Base-by-base conservation (phyloP, 2,329 filamentous ascomycete species). In the Fusarium aywerte region DNA sequence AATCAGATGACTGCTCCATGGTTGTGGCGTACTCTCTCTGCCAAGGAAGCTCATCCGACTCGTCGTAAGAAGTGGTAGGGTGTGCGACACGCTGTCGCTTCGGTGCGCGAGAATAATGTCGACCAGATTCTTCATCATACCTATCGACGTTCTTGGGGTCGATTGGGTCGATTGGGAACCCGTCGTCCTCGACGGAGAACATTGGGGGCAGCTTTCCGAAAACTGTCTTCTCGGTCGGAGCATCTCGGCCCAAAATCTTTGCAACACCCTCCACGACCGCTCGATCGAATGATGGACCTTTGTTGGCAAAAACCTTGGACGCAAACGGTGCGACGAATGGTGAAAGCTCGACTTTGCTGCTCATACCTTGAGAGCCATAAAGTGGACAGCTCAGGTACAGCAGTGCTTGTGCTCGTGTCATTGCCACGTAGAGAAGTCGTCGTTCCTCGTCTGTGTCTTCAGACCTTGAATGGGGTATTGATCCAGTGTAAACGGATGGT, bases 391-490 rank as follows among this genome's bases (percentile, higher is more conserved):
- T 97, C 54, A 98, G 82, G 72, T 97, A 97, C 2, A 99, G 81
- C 29, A 98, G 79, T 1, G 88, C 90, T 76, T 98, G 90, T 8
- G 96, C 95, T 75, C 95, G 85, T 4, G 95, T 99, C 94, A 99
- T 98, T 27, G 94, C 95, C 15, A 99, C 96, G 73, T 98, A 99
- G 0, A 99, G 83, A 43, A 99, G 80, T 27, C 95, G 85, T 60
- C 96, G 85, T 76, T 99, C 95, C 77, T 99, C 95, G 57, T 95
- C 90, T 4, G 85, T 83, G 74, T 98, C 92, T 43, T 97, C 94
- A 2, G 93, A 87, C 69, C 94, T 86, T 3, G 90, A 90, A 76
- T 98, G 95, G 6, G 95, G 95, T 60, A 98, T 96, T 3, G 91
- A 95, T 1, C 95, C 96, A 44, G 93, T 88, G 75, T 97, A 97